Evolutionary conservation across 192 early-diverging fungal genomes (phyloP), one percentile per base, ranked within the genome.

Genomic region (Umbelopsis ramanniana): DNA sequence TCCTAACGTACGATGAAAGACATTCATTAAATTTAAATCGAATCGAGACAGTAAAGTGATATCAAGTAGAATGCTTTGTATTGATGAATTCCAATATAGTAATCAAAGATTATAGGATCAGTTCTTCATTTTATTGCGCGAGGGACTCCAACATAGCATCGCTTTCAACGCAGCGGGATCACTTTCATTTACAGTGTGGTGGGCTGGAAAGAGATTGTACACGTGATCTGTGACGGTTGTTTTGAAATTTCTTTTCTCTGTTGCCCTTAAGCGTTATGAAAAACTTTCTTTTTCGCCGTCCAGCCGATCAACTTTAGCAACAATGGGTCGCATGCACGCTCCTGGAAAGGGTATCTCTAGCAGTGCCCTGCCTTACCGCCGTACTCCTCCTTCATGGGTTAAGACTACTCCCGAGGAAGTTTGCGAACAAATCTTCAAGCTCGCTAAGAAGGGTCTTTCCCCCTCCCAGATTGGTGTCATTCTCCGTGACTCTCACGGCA

Each of bases 401-500:
- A 99, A 99, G 93, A 94, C 95, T 84, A 91, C 94, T 67, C 89
- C 96, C 72, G 94, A 96, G 81, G 96, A 97, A 82, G 96, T 99
- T 79, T 88, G 95, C 86, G 96, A 98, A 76, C 92, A 93, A 84
- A 98, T 99, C 86, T 94, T 91, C 92, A 99, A 99, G 92, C 89
- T 96, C 74, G 96, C 97, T 82, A 98, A 97, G 92, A 99, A 99
- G 94, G 97, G 97, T 89, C 83, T 94, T 81, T 89, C 92, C 76
- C 97, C 97, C 72, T 98, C 97, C 72, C 96, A 98, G 87, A 99
- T 99, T 83, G 97, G 97, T 92, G 95, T 95, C 57, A 83, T 93
- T 68, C 93, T 99, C 74, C 90, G 97, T 87, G 97, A 99, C 85
- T 92, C 93, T 72, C 95, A 98, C 82, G 97, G 97, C 83, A 90